phyloP scores from a whole-genome alignment of 2,329 filamentous ascomycete genomes.

The Monosporascus sp. region DNA sequence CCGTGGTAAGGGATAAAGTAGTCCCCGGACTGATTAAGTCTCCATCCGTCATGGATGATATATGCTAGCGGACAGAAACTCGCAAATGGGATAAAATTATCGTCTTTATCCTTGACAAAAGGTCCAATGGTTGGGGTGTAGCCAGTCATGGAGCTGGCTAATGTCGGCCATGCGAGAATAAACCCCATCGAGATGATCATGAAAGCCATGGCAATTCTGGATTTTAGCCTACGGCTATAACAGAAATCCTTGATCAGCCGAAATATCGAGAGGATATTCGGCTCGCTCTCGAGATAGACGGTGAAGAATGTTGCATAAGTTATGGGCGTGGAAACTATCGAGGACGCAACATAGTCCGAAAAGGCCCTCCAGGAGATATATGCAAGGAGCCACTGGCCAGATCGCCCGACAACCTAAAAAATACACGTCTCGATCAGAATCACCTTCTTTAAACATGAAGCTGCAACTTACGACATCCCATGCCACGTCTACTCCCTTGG shows the following conservation, averaged over 20 bases:
- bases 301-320: neutral
- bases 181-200: neutral
- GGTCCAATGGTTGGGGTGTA: neutral
- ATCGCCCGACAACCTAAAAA: neutral
- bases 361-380: neutral
- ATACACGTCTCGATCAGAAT: neutral
- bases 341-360: neutral
- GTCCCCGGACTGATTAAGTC: neutral
- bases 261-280: neutral
- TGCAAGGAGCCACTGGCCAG: neutral
- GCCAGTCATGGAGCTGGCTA: neutral
- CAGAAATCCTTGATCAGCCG: neutral
- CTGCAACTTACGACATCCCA: neutral
- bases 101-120: neutral
- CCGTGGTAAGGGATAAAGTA: neutral
- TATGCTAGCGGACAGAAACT: neutral
- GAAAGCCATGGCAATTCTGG: neutral
- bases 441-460: too few relatives aligned
- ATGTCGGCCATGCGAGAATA: neutral
- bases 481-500: neutral
- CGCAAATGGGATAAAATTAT: neutral
- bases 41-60: neutral
- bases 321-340: neutral
- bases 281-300: neutral
- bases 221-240: neutral